phyloP scores from a whole-genome alignment of 2,329 filamentous ascomycete genomes.

The Clarireedia paspali region DNA sequence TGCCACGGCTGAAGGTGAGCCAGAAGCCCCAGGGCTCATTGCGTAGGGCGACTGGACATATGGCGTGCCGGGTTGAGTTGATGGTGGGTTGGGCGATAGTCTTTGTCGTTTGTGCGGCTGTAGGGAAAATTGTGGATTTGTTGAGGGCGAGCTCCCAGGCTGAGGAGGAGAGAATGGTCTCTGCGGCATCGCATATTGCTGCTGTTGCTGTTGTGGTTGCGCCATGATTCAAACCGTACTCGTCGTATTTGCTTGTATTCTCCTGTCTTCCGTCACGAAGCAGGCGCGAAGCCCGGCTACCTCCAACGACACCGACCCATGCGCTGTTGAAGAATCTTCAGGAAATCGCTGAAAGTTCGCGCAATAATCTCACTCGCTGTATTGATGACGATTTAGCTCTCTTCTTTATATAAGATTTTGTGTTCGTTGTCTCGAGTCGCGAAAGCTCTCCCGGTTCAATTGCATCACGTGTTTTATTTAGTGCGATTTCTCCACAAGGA shows the following conservation, averaged over 20 bases:
- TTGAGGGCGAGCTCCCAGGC: conserved; percentile 47
- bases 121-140: conserved; percentile 47
- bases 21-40: conserved; percentile 36
- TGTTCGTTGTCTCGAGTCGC: conserved; percentile 7
- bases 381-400: conserved; percentile 7
- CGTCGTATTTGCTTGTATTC: conserved; percentile 13
- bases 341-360: background rate
- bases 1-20: conserved; percentile 17
- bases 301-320: conserved; percentile 23
- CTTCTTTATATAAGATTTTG: background rate
- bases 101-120: conserved; percentile 69
- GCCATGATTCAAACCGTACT: conserved; percentile 23
- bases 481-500: background rate
- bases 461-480: background rate
- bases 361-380: conserved; percentile 7
- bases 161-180: conserved; percentile 56
- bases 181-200: conserved; percentile 35
- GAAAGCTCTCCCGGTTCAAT: conserved; percentile 7
- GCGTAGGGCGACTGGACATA: conserved; percentile 46
- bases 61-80: conserved; percentile 59
- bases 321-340: conserved; percentile 8
- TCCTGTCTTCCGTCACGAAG: conserved; percentile 20
- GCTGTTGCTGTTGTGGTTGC: conserved; percentile 30
- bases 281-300: conserved; percentile 28
- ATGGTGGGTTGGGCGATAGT: conserved; percentile 59